These are phyloP conservation scores for Diplogelasinospora grovesii DNA, from an alignment of 495 filamentous ascomycete species.

Conservation along the genomic window DNA sequence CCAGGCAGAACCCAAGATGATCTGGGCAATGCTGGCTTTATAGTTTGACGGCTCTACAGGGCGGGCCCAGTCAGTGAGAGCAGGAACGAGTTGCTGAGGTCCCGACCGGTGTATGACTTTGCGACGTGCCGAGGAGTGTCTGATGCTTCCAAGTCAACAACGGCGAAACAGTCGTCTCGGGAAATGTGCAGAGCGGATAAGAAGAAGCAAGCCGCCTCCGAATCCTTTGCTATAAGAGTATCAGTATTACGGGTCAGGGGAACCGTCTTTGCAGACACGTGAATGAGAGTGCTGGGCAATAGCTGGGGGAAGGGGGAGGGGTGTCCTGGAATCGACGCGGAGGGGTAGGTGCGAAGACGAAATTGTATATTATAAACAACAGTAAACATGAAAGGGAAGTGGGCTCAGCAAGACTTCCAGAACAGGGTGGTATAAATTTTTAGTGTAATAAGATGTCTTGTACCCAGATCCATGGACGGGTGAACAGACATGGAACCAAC, in stretches of 20 bases:
- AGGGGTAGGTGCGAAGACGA: slow-evolving; percentile 1
- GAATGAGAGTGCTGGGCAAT: slow-evolving; percentile 1
- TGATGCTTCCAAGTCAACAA: neutral
- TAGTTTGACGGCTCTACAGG: no score
- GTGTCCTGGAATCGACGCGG: slow-evolving; percentile 8
- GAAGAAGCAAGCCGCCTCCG: neutral
- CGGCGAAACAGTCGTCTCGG: slow-evolving; percentile 12
- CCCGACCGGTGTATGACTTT: no score
- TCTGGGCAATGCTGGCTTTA: no score
- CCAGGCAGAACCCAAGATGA: no score
- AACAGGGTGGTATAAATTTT: no score
- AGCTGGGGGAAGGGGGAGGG: neutral
- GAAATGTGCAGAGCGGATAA: slow-evolving; percentile 14
- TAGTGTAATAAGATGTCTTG: no score
- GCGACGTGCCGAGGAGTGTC: slow-evolving; percentile 2
- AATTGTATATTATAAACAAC: neutral
- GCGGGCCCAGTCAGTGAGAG: no score
- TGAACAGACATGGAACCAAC: no score
- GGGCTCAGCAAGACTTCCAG: no score
- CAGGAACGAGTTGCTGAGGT: no score
- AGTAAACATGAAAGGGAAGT: neutral
- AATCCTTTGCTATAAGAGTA: slow-evolving; percentile 14
- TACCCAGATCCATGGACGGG: no score
- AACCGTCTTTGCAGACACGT: slow-evolving; percentile 4
- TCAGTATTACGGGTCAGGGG: slow-evolving; percentile 10